Evolutionary conservation across 495 filamentous ascomycete genomes (phyloP).

Genomic region (Monascus purpureus): DNA sequence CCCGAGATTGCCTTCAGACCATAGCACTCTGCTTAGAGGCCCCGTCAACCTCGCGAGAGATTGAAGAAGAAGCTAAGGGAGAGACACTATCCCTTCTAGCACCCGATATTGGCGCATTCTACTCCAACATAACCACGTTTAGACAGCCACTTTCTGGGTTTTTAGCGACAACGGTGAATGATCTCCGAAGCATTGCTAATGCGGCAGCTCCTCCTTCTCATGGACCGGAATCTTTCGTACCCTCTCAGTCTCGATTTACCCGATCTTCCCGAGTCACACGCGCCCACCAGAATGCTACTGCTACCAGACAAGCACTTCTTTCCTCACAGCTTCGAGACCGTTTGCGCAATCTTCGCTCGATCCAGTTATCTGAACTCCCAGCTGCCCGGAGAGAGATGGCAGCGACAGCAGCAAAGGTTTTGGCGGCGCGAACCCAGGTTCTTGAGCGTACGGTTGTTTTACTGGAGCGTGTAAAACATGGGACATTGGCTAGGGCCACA

Average conservation of each 20-base stretch:
- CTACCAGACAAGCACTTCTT: conserved; percentile 11
- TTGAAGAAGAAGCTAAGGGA: conserved; percentile 4
- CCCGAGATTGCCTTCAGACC: conserved; percentile 22
- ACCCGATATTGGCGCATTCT: conserved; percentile 25
- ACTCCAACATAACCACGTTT: conserved; percentile 17
- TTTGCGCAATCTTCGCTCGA: conserved; percentile 12
- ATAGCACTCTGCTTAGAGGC: conserved; percentile 27
- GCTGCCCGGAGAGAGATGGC: conserved; percentile 22
- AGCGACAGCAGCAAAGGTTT: conserved; percentile 20
- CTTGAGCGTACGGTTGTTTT: conserved; percentile 27
- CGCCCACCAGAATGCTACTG: conserved; percentile 14
- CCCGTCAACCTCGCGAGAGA: conserved; percentile 11
- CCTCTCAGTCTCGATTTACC: background rate
- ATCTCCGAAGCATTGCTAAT: conserved; percentile 17
- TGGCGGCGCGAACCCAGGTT: conserved; percentile 17
- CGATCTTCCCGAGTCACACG: conserved; percentile 9
- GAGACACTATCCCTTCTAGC: conserved; percentile 19
- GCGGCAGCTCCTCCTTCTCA: conserved; percentile 3
- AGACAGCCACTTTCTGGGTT: conserved; percentile 13
- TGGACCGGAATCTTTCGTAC: conserved; percentile 1
- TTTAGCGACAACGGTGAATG: conserved; percentile 12
- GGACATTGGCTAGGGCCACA: conserved; percentile 41
- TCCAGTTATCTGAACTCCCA: conserved; percentile 21
- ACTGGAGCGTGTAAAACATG: conserved; percentile 52
- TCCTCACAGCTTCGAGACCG: conserved; percentile 15